A percentile compares a stretch with the other conserved stretches of the same genome.
Evolutionary conservation across 2,329 filamentous ascomycete genomes (phyloP).

Genomic region (Aspergillus unguis): DNA sequence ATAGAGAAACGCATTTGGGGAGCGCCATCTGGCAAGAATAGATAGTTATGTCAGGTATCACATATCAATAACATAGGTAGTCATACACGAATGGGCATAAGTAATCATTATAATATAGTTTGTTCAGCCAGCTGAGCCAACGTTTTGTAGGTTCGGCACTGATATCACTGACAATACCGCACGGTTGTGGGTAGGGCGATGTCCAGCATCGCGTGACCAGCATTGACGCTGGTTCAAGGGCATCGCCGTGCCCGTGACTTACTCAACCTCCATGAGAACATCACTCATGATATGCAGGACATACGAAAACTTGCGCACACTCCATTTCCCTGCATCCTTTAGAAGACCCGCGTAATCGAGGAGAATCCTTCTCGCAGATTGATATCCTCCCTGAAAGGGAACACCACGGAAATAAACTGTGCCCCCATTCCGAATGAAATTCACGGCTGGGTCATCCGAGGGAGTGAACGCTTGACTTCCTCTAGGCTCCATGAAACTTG

Average conservation of each 20-base stretch:
- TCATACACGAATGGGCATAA: neutral
- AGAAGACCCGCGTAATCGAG: constrained; percentile 53
- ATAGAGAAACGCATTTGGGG: too few species aligned
- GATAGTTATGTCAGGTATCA: neutral
- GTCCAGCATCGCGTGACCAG: neutral
- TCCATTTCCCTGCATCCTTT: constrained; percentile 53
- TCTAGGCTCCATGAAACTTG: constrained; percentile 35
- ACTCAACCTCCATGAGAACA: constrained; percentile 38
- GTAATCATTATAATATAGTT: neutral
- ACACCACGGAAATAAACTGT: constrained; percentile 49
- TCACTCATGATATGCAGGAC: constrained; percentile 57
- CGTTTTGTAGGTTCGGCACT: too few species aligned
- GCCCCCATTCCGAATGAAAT: constrained; percentile 51
- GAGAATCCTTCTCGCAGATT: constrained; percentile 50
- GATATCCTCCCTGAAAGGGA: constrained; percentile 49
- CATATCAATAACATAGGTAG: neutral
- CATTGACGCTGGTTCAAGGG: neutral
- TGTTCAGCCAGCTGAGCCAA: constrained; percentile 3
- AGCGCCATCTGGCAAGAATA: too few species aligned
- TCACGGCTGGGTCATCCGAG: constrained; percentile 32
- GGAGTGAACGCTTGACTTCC: constrained; percentile 26
- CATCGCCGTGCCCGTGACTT: constrained; percentile 5
- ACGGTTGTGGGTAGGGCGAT: neutral
- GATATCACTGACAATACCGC: too few species aligned
- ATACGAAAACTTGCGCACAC: constrained; percentile 49